These are phyloP conservation scores for Sanghuangporus sanghuang DNA, from an alignment of 1,284 basidiomycete genomes.

Conservation along the genomic window DNA sequence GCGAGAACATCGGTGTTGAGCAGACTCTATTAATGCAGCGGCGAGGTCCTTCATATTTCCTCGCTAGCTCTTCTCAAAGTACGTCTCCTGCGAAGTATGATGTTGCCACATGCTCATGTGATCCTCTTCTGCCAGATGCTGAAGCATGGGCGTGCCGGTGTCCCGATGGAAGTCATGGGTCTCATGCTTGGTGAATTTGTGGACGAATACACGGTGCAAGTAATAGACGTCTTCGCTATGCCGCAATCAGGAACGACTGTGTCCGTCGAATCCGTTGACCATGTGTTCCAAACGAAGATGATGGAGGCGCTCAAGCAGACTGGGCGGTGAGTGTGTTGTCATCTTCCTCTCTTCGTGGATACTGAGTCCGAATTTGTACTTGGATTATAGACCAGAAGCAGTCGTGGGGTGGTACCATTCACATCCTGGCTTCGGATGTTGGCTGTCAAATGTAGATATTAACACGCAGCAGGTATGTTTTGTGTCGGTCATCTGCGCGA, in stretches of 20 bases:
- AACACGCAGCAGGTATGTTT: conserved; percentile 90
- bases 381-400: conserved; percentile 80
- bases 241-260: conserved; percentile 98
- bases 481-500: conserved; percentile 3
- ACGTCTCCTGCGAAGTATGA: conserved; percentile 18
- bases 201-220: conserved; percentile 97
- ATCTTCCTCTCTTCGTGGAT: neutral
- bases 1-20: neutral
- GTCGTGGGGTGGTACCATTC: conserved; percentile 99
- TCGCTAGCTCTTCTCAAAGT: conserved; percentile 92
- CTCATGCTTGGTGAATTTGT: conserved; percentile 99
- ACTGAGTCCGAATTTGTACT: conserved; percentile 3
- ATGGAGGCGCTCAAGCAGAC: conserved; percentile 99
- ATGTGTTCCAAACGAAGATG: conserved; percentile 99
- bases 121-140: conserved; percentile 76
- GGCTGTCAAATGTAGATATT: conserved; percentile 98
- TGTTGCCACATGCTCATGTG: conserved; percentile 1
- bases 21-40: conserved; percentile 40
- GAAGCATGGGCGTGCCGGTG: conserved; percentile 97
- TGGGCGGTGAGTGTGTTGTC: conserved; percentile 63
- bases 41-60: conserved; percentile 96
- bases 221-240: conserved; percentile 99
- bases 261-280: conserved; percentile 98
- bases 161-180: conserved; percentile 99
- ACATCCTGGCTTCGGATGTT: conserved; percentile 99